Evolutionary conservation across 345 rosid genomes (phyloP), one percentile per base, ranked within the genome.

Genomic region (Eucalyptus grandis): DNA sequence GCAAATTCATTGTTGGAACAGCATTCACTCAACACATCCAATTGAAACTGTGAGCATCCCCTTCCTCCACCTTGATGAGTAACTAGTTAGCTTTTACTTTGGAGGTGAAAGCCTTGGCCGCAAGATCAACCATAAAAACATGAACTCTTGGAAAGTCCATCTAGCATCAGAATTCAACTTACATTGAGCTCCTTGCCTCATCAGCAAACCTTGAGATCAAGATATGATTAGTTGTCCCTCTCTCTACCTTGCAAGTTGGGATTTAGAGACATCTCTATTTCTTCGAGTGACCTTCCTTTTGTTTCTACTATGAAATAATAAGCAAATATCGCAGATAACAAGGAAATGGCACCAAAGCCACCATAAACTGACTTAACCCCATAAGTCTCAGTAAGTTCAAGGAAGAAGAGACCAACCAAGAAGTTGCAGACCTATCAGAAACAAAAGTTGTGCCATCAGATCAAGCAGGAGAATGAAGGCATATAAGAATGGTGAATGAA

Each of bases 381-480:
- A 56, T 90, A 92, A 14, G 87, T 94, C 93, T 96, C 93, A 69
- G 93, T 91, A 85, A 94, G 86, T 92, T 96, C 95, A 10, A 96
- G 95, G 92, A 96, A 95, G 91, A 95, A 95, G 11, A 96, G 92
- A 49, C 98, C 98, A 90, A 95, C 96, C 93, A 96, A 88, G 93
- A 96, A 95, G 89, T 95, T 96, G 89, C 97, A 96, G 44, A 94
- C 95, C 97, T 96, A 53, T 92, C 72, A 15, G 46, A 31, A 60
- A 31, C 50, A 65, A 89, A 89, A 86, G 88, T 47, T 46, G 30
- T 77, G 85, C 47, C 85, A 77, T 77, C 85, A 77, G 47, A 77
- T 77, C 13, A 77, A 40, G 85, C 47, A 40, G 30, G 37, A 40
- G 44, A 34, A 30, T 46, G 67, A 86, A 58, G 80, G 43, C 27